Evolutionary conservation across 1,284 basidiomycete genomes (phyloP), one percentile per base, ranked within the genome.

Genomic region (Neolentinus lepideus): DNA sequence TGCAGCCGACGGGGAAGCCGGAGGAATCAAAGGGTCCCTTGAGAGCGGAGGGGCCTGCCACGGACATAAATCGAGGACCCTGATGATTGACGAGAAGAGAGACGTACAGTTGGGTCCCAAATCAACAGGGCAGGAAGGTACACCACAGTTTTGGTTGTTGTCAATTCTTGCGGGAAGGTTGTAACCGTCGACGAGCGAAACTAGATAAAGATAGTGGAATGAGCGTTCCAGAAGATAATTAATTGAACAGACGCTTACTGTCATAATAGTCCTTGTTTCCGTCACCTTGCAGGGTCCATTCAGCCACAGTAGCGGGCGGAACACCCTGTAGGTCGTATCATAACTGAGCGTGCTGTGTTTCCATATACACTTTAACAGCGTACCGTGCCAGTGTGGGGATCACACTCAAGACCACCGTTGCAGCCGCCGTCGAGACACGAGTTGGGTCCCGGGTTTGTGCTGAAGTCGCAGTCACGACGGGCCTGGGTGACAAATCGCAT

Each of bases 231-330:
- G 21, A 59, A 43, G 57, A 25, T 55, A 51, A 54, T 33, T 29
- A 25, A 22, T 14, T 26, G 51, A 25, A 48, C 26, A 50, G 27
- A 48, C 60, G 59, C 64, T 55, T 58, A 76, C 76, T 71, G 61
- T 81, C 80, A 58, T 79, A 81, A 57, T 66, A 79, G 60, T 81
- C 79, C 6, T 31, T 33, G 55, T 67, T 67, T 2, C 69, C 73
- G 52, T 60, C 67, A 3, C 60, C 72, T 55, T 63, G 56, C 6
- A 85, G 68, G 14, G 79, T 84, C 66, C 74, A 84, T 61, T 84
- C 81, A 3, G 81, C 82, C 24, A 84, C 68, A n/a, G 77, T 75
- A 3, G 78, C 82, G 54, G 84, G 84, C 27, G 83, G 81, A 6
- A 83, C 77, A 58, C 83, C 80, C 47, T 50, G 22, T n/a, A 16